phyloP scores from a whole-genome alignment of 2,329 filamentous ascomycete genomes.

The Anthostomella pinea region DNA sequence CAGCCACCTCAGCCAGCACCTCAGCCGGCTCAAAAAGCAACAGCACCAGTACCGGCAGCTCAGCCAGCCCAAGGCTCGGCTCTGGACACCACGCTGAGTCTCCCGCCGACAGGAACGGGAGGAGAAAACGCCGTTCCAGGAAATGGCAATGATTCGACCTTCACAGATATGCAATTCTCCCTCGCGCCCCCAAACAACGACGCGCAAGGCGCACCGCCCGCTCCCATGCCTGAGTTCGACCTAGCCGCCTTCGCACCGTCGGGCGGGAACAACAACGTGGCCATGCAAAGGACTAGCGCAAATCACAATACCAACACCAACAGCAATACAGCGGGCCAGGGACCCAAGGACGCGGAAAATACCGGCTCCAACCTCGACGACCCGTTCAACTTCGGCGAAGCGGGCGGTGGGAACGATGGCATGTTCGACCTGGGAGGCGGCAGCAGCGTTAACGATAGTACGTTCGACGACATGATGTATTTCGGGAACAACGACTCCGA shows the following conservation, averaged over 20 bases:
- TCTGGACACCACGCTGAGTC: slow-evolving; percentile 15
- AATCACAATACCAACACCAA: slow-evolving; percentile 7
- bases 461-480: slow-evolving; percentile 50
- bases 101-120: slow-evolving; percentile 11
- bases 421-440: slow-evolving; percentile 37
- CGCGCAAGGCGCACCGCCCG: slow-evolving; percentile 28
- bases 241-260: slow-evolving; percentile 41
- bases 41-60: slow-evolving; percentile 14
- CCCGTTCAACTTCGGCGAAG: slow-evolving; percentile 44
- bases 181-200: slow-evolving; percentile 42
- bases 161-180: slow-evolving; percentile 57
- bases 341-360: slow-evolving; percentile 21
- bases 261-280: slow-evolving; percentile 14
- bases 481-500: slow-evolving; percentile 43
- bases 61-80: slow-evolving; percentile 22
- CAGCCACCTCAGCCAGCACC: too few relatives aligned
- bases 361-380: slow-evolving; percentile 41
- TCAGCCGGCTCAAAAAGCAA: slow-evolving; percentile 17
- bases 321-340: slow-evolving; percentile 10
- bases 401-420: slow-evolving; percentile 33
- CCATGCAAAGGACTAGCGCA: neutral
- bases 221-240: slow-evolving; percentile 43
- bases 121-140: slow-evolving; percentile 13
- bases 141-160: slow-evolving; percentile 41
- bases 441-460: slow-evolving; percentile 37